A percentile compares a stretch with the other conserved stretches of the same genome.
These are phyloP conservation scores for Pelargonium cotyledonis DNA, from an alignment of 441 rosid species.

Conservation along the genomic window DNA sequence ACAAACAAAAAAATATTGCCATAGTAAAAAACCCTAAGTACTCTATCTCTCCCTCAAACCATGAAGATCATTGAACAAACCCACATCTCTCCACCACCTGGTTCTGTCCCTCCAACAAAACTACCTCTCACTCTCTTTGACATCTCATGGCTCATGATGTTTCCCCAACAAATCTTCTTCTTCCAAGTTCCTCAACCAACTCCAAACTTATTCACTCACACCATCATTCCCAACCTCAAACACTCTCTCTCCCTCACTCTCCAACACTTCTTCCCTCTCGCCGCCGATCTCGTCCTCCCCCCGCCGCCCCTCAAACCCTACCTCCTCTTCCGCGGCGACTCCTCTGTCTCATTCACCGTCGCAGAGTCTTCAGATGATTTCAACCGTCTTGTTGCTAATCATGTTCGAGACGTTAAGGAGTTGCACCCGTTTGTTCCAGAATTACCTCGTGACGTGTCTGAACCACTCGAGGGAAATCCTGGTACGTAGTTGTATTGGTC, in stretches of 20 bases:
- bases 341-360: conserved; percentile 25
- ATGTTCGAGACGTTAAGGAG: conserved; percentile 13
- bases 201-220: conserved; percentile 18
- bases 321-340: conserved; percentile 20
- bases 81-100: conserved; percentile 32
- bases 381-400: conserved; percentile 13
- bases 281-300: conserved; percentile 30
- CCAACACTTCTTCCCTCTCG: conserved; percentile 44
- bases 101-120: conserved; percentile 24
- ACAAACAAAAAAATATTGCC: too few species aligned
- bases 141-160: conserved; percentile 27
- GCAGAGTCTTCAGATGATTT: conserved; percentile 28
- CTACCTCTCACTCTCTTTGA: conserved; percentile 49
- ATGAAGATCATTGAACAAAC: too few species aligned
- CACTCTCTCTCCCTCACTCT: conserved; percentile 51
- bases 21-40: too few species aligned
- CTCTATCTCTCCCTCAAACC: too few species aligned
- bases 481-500: too few species aligned
- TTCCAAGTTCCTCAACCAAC: conserved; percentile 30
- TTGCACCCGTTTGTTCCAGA: conserved; percentile 29
- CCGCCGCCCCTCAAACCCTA: conserved; percentile 28
- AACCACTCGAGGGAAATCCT: neutral
- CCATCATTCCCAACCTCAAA: conserved; percentile 28
- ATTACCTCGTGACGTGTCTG: neutral
- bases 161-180: conserved; percentile 36